A percentile compares a stretch with the other conserved stretches of the same genome.
Evolutionary conservation across 257 asterid species (phyloP).

Genomic region (Jaltomata sinuosa): DNA sequence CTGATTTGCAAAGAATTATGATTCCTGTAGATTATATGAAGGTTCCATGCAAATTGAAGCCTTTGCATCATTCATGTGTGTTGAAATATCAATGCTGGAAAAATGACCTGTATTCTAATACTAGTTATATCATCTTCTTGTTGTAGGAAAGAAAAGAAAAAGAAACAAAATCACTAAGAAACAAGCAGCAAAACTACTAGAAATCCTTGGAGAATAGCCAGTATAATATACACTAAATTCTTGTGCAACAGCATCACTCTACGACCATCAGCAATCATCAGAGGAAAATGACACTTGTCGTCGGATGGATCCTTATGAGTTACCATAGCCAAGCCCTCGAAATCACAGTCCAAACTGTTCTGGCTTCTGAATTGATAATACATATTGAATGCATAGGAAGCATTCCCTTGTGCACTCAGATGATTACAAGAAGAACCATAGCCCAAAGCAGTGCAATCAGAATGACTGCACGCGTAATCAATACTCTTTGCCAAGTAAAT

Average conservation of each 20-base stretch:
- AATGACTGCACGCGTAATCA: constrained; percentile 74
- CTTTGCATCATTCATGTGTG: not conserved
- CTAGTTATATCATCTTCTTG: not conserved
- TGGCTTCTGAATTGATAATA: constrained; percentile 74
- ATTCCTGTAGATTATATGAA: too few species aligned
- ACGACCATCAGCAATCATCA: constrained; percentile 62
- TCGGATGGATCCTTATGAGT: constrained; percentile 81
- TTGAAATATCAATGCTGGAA: not conserved
- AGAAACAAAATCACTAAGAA: constrained; percentile 10
- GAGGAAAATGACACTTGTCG: constrained; percentile 49
- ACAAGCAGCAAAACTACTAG: constrained; percentile 67
- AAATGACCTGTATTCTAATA: not conserved
- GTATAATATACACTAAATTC: constrained; percentile 46
- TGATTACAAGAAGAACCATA: constrained; percentile 89
- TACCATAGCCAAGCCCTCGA: constrained; percentile 54
- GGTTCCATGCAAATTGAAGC: not conserved
- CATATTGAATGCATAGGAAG: constrained; percentile 96
- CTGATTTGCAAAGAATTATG: not conserved
- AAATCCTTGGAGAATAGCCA: constrained; percentile 61
- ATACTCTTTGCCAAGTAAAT: constrained; percentile 44
- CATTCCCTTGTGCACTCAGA: constrained; percentile 50
- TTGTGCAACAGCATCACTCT: constrained; percentile 46
- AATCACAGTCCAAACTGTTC: constrained; percentile 79
- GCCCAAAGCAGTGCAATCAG: constrained; percentile 85
- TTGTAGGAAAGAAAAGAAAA: not conserved